These are phyloP conservation scores for Fonsecaea multimorphosa DNA, from an alignment of 2,329 filamentous ascomycete species.

Conservation along the genomic window DNA sequence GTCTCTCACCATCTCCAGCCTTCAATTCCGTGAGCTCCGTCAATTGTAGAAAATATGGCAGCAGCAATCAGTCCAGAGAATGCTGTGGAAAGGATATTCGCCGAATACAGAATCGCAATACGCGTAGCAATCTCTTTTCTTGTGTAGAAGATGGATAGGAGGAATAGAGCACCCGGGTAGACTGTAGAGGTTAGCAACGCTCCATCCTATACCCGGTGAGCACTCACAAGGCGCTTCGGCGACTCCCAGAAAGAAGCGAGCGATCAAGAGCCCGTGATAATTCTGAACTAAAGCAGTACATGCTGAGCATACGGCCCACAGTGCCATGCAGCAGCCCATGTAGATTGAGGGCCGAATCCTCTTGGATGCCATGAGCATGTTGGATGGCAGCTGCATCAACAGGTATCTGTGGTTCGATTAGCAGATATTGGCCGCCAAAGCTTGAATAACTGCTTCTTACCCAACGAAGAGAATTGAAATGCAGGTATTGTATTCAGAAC, in stretches of 20 bases:
- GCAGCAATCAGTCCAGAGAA: conserved; percentile 66
- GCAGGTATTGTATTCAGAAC: conserved; percentile 44
- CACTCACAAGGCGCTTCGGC: conserved; percentile 60
- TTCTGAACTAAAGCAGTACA: conserved; percentile 47
- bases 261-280: conserved; percentile 50
- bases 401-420: conserved; percentile 41
- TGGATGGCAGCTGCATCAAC: conserved; percentile 67
- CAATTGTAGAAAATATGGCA: conserved; percentile 66
- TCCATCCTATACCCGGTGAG: not conserved
- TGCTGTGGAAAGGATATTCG: conserved; percentile 65
- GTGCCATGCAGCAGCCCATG: conserved; percentile 50
- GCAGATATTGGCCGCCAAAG: not conserved
- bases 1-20: conserved; percentile 62
- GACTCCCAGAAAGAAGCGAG: conserved; percentile 51
- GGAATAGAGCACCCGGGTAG: conserved; percentile 68
- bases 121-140: conserved; percentile 60
- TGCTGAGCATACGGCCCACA: conserved; percentile 46
- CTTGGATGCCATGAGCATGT: conserved; percentile 58
- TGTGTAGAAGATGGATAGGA: conserved; percentile 61
- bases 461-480: conserved; percentile 42
- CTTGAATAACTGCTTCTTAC: conserved; percentile 48
- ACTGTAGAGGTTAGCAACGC: not conserved
- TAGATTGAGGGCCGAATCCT: conserved; percentile 61
- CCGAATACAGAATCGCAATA: conserved; percentile 65
- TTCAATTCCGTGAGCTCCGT: conserved; percentile 59